Base-by-base conservation (phyloP, 1,284 basidiomycete species). In the Schizopora paradoxa region DNA sequence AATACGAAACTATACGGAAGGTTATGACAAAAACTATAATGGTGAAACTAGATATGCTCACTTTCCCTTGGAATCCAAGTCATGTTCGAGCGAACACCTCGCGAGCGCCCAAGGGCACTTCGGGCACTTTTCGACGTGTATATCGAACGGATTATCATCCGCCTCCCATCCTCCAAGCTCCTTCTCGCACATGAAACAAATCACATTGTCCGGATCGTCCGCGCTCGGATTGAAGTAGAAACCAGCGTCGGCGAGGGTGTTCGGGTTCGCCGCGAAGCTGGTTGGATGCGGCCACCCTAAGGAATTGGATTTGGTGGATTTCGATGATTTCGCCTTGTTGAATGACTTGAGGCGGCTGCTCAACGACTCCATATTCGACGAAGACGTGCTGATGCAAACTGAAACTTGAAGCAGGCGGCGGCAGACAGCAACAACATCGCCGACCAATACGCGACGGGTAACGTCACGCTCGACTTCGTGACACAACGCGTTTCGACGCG, bases 121-220 rank as follows among this genome's bases (percentile, higher is more conserved):
- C 38, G 67, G 65, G 56, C 74, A 85, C 62, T 80, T 86, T 29
- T 63, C 62, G 63, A 71, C 82, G 57, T 93, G 90, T 36, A 91
- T 80, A 33, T 77, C 70, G 54, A 84, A 86, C 2, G 90, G 90
- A 65, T 92, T 85, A 57, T 93, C 91, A 1, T 77, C 69, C 33
- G 71, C 69, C 42, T 83, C 82, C 90, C 90, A 93, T 11, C 82
- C 86, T 40, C 77, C 76, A 7, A 93, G 70, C 51, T 82, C 72
- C 56, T 90, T 86, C 37, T 70, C 72, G 64, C 90, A 93, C 42
- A 81, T 62, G 58, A 81, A 91, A 61, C 91, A 93, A 4, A 72
- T 72, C 19, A 85, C 85, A 52, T 75, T 80, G 63, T 89, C 86
- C 22, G 66, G 68, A 49, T 81, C 75, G 8, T 77, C 72, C 51